phyloP scores from a whole-genome alignment of 495 filamentous ascomycete species.

The Penicillium verhagenii region DNA sequence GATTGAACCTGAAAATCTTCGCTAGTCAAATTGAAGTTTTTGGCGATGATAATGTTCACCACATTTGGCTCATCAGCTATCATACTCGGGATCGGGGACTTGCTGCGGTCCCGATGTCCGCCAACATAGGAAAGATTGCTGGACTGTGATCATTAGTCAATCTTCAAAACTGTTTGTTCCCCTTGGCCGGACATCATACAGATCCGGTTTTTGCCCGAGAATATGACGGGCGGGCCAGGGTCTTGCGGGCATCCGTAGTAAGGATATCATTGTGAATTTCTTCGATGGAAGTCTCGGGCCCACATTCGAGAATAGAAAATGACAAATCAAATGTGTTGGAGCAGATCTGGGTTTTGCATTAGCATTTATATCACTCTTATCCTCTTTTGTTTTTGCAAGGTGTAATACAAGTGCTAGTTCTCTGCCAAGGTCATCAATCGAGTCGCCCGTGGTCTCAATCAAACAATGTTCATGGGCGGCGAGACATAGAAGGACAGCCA shows the following conservation, averaged over 20 bases:
- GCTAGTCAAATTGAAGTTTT: slow-evolving; percentile 69
- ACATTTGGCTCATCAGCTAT: slow-evolving; percentile 48
- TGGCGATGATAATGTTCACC: slow-evolving; percentile 78
- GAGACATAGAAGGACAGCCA: slow-evolving; percentile 79
- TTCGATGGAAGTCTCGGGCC: slow-evolving; percentile 68
- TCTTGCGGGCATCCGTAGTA: slow-evolving; percentile 24
- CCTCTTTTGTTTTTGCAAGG: not conserved
- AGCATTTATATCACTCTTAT: slow-evolving; percentile 1
- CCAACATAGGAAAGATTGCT: slow-evolving; percentile 22
- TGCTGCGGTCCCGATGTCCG: slow-evolving; percentile 22
- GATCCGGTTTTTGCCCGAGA: slow-evolving; percentile 20
- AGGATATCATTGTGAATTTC: slow-evolving; percentile 74
- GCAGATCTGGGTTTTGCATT: slow-evolving; percentile 51
- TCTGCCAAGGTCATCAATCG: slow-evolving; percentile 61
- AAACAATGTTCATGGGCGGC: slow-evolving; percentile 82
- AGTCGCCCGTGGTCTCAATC: slow-evolving; percentile 65
- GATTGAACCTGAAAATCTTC: slow-evolving; percentile 80
- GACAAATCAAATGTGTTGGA: slow-evolving; percentile 69
- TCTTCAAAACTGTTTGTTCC: not conserved
- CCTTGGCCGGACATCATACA: slow-evolving; percentile 11
- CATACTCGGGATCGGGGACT: slow-evolving; percentile 11
- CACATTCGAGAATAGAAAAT: slow-evolving; percentile 67
- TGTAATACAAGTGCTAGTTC: slow-evolving; percentile 67
- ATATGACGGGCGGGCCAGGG: slow-evolving; percentile 15
- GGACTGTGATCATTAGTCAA: slow-evolving; percentile 18